Evolutionary conservation across 2,329 filamentous ascomycete genomes (phyloP).

Genomic region (Intubia oerlemansii): DNA sequence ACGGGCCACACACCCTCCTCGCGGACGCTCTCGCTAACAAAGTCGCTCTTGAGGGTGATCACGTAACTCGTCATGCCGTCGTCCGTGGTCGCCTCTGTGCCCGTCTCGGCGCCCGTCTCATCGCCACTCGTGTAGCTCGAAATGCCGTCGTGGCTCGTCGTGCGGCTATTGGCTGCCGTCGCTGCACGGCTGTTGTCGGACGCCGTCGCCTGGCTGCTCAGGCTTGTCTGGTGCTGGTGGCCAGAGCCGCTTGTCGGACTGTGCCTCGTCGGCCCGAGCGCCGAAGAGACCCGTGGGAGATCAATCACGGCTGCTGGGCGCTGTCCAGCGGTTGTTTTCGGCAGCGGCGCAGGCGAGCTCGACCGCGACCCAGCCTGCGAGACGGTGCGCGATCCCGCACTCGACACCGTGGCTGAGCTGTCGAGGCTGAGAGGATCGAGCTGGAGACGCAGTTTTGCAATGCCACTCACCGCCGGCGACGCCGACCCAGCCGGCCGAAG

Average conservation of each 20-base stretch:
- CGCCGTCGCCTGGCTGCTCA: not conserved
- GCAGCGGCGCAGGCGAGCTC: too few species aligned
- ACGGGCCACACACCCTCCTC: conserved; percentile 13
- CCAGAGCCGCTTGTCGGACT: not conserved
- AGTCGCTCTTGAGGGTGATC: conserved; percentile 66
- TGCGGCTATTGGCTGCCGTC: conserved; percentile 26
- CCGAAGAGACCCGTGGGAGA: too few species aligned
- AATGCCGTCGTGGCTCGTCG: conserved; percentile 36
- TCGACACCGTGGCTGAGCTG: conserved; percentile 22
- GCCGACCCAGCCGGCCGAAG: conserved; percentile 25
- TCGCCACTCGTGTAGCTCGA: conserved; percentile 39
- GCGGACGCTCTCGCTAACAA: conserved; percentile 45
- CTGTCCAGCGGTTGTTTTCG: too few species aligned
- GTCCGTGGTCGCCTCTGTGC: conserved; percentile 34
- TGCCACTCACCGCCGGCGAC: conserved; percentile 45
- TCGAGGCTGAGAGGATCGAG: conserved; percentile 58
- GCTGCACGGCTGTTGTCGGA: conserved; percentile 13
- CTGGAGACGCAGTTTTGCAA: conserved; percentile 63
- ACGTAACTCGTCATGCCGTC: conserved; percentile 47
- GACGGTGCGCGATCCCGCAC: conserved; percentile 17
- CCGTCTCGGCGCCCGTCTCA: conserved; percentile 14
- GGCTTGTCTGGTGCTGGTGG: not conserved
- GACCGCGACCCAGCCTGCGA: too few species aligned
- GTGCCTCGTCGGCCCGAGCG: not conserved
- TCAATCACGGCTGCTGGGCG: not conserved